Conservation (phyloP, 805 yeast species). For the Blastobotrys robertii region DNA sequence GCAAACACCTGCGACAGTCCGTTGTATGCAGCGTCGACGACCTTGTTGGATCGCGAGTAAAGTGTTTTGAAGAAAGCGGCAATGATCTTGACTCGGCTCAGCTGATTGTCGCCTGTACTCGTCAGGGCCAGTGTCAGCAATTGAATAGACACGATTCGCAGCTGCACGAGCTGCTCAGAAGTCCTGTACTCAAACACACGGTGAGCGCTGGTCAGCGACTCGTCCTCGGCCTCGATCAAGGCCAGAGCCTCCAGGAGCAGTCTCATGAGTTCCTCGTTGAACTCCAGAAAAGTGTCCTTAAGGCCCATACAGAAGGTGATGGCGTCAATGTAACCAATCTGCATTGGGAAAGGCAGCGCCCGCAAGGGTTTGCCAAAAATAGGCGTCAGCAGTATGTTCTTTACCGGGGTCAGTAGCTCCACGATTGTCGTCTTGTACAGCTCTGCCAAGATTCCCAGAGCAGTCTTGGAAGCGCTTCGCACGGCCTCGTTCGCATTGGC, state of each 20-base stretch:
- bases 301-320: constrained; percentile 82
- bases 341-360: constrained; percentile 97
- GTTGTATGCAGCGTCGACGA: constrained; percentile 86
- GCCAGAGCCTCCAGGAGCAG: constrained; percentile 85
- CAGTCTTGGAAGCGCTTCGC: constrained; percentile 68
- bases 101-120: constrained; percentile 58
- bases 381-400: constrained; percentile 75
- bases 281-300: constrained; percentile 71
- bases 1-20: constrained; percentile 78
- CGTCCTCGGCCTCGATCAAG: constrained; percentile 95
- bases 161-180: constrained; percentile 74
- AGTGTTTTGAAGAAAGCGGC: constrained; percentile 93
- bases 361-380: constrained; percentile 94
- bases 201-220: constrained; percentile 80
- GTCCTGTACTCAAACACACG: constrained; percentile 80
- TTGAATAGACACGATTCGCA: constrained; percentile 83
- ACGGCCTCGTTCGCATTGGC: constrained; percentile 82
- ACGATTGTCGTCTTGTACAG: constrained; percentile 62
- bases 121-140: constrained; percentile 74
- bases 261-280: constrained; percentile 81
- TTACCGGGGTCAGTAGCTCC: constrained; percentile 71
- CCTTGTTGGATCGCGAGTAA: constrained; percentile 73
- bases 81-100: constrained; percentile 69
- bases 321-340: constrained; percentile 96
- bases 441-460: constrained; percentile 58